Percentiles rank a stretch among this genome's conserved stretches.
Evolutionary conservation across 2,329 filamentous ascomycete species (phyloP).

Genomic region (Neocucurbitaria cava): DNA sequence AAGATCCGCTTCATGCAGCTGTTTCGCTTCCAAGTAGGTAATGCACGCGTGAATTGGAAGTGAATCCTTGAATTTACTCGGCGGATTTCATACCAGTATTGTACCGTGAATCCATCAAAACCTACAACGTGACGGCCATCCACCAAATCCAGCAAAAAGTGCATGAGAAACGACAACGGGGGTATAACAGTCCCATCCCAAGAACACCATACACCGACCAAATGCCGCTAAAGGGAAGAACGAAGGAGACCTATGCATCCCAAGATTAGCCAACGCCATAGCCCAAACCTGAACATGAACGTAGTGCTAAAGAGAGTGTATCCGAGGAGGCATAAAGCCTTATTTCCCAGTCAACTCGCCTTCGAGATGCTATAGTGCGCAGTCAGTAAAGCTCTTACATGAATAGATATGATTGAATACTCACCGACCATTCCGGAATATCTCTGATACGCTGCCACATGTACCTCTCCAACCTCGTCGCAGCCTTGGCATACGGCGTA

Average conservation of each 20-base stretch:
- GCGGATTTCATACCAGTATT: no score
- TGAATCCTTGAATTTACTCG: no score
- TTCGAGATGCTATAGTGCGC: constrained; percentile 35
- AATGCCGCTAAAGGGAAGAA: background rate
- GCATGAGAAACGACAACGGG: background rate
- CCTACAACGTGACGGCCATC: background rate
- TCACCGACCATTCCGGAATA: constrained; percentile 81
- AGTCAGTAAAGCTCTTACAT: background rate
- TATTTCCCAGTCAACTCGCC: constrained; percentile 40
- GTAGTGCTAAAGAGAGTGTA: background rate
- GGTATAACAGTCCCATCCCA: background rate
- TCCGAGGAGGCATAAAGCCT: background rate
- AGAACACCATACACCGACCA: background rate
- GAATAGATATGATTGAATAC: constrained; percentile 9
- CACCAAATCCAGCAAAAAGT: background rate
- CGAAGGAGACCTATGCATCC: background rate
- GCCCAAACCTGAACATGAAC: background rate
- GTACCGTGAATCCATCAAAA: no score
- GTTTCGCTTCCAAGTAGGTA: background rate
- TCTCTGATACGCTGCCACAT: constrained; percentile 94
- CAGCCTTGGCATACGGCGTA: constrained; percentile 93
- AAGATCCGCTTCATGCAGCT: background rate
- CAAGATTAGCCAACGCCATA: background rate
- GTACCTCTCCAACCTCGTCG: constrained; percentile 89
- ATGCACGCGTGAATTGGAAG: no score